Base-by-base conservation (phyloP, 2,329 filamentous ascomycete species). In the Coccinonectria pachysandricola region DNA sequence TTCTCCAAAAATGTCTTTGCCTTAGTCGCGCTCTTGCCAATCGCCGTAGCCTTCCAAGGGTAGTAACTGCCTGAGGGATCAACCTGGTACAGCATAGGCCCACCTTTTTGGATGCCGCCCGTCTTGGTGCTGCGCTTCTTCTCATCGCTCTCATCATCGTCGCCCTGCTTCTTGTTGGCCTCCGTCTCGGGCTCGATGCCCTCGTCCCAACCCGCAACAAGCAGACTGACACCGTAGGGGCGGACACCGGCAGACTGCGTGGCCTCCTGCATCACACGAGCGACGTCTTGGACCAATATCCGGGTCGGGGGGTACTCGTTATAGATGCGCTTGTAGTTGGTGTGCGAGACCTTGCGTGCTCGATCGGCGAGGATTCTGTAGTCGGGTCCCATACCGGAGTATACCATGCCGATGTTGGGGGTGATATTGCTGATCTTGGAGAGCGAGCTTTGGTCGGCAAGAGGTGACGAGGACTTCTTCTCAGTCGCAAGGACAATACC, bases 1-100 rank as follows among this genome's bases (percentile, higher is more conserved):
- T 98, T 98, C 71, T 98, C 91, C 54, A 98, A 62, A 65, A 98
- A 98, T 0, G 91, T 98, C 75, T 98, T 98, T 30, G 91, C 91
- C 49, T 86, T 93, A 20, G 91, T 94, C 27, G 91, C 91, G 53
- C 87, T 93, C 75, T 98, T 98, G 51, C 91, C 91, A 51, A 98
- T 98, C 27, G 91, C 91, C 24, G 91, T 98, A 21, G 91, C 91
- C 69, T 98, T 98, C 91, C 91, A 98, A 4, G 91, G 91, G 57
- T 95, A 98, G 57, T 98, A 98, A 57, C 84, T 93, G 44, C 91
- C 91, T 40, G 85, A 94, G n/a, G 91, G 91, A 54, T 98, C 91
- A 44, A 98, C 91, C 64, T 98, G 88, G 64, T 98, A 98, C 53
- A 98, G 64, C 71, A 92, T 95, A 24, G 91, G 91, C 5, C 91